phyloP scores from a whole-genome alignment of 2,329 filamentous ascomycete genomes.

The Ascochyta fabae region DNA sequence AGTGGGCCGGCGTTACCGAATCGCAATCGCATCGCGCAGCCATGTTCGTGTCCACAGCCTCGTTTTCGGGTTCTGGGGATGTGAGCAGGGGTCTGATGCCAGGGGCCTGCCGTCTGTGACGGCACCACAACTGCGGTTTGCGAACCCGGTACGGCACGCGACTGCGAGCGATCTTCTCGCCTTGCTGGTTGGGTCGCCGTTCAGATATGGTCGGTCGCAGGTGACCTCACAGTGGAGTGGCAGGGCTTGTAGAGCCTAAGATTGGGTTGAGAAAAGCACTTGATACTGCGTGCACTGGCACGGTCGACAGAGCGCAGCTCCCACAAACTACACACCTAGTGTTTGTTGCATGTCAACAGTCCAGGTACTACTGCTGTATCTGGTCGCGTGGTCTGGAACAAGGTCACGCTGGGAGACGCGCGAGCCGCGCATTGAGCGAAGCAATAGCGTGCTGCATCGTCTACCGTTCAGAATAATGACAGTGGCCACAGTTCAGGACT shows the following conservation, averaged over 20 bases:
- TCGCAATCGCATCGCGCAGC: slow-evolving; percentile 3
- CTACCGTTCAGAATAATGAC: slow-evolving; percentile 2
- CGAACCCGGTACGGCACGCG: not conserved
- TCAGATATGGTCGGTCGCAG: slow-evolving; percentile 5
- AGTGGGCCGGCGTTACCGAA: not conserved
- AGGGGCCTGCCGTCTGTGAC: slow-evolving; percentile 7
- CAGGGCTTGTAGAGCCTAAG: not conserved
- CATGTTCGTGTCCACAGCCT: slow-evolving; percentile 16
- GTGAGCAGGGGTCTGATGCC: slow-evolving; percentile 7
- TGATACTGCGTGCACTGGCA: not conserved
- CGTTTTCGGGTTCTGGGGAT: slow-evolving; percentile 15
- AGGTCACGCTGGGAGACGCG: slow-evolving; percentile 4
- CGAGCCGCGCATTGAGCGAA: slow-evolving; percentile 6
- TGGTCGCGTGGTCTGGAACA: not conserved
- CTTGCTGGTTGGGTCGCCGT: slow-evolving; percentile 3
- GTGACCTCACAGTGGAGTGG: slow-evolving; percentile 5
- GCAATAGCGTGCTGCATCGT: slow-evolving; percentile 4
- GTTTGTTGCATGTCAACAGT: not conserved
- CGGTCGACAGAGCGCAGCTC: not conserved
- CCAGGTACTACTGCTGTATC: not conserved
- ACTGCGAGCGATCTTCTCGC: slow-evolving; percentile 4
- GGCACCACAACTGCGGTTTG: not conserved
- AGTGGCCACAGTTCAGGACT: not conserved
- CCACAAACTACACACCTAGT: not conserved
- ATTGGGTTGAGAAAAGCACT: not conserved